Conservation (phyloP, 192 early-diverging fungal species). For the Backusella sp. region DNA sequence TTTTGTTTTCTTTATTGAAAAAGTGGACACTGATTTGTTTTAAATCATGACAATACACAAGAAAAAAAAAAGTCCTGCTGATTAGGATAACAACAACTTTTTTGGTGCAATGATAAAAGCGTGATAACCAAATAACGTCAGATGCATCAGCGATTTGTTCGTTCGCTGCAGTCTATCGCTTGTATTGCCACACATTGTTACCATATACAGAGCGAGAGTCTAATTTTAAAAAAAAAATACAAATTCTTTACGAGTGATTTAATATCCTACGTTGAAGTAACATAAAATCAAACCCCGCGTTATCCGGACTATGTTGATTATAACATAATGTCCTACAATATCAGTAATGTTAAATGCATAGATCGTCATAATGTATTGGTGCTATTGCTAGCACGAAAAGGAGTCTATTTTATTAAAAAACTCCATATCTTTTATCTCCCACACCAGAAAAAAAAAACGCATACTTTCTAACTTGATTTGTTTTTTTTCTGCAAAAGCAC, state of each 20-base stretch:
- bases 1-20: not conserved
- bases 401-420: not conserved
- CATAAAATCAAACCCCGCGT: not conserved
- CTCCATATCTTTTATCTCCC: not conserved
- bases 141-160: slow-evolving; percentile 1
- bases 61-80: not conserved
- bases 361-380: not conserved
- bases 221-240: not conserved
- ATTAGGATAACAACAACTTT: not conserved
- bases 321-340: not conserved
- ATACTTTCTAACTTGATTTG: not conserved
- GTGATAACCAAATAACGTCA: not conserved
- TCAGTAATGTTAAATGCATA: not conserved
- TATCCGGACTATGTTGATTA: not conserved
- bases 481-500: not conserved
- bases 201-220: not conserved
- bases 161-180: not conserved
- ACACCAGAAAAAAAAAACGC: not conserved
- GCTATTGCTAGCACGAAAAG: not conserved
- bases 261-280: not conserved
- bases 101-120: not conserved
- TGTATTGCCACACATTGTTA: not conserved
- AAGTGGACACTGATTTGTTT: not conserved
- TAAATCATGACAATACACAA: not conserved
- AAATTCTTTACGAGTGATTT: not conserved